Percentiles rank a stretch among this genome's conserved stretches.
Conservation (phyloP, 257 asterid species). For the Przewalskia tangutica region DNA sequence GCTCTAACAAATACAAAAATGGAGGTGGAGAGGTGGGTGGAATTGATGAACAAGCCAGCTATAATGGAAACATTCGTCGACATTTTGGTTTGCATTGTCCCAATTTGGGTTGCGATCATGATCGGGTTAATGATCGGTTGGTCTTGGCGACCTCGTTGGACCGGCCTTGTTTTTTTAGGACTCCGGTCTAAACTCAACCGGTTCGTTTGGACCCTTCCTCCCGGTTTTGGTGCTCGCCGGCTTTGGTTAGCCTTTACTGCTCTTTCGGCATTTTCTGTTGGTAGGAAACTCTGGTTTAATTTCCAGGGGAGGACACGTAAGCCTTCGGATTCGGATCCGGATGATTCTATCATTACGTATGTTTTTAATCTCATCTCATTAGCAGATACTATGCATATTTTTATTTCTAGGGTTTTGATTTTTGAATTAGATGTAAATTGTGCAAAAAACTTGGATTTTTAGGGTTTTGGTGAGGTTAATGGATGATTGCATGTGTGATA, state of each 20-base stretch:
- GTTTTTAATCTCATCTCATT: background rate
- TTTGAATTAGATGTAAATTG: background rate
- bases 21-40: constrained; percentile 53
- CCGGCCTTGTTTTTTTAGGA: constrained; percentile 68
- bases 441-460: background rate
- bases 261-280: constrained; percentile 77
- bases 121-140: constrained; percentile 90
- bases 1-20: constrained; percentile 14
- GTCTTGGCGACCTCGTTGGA: constrained; percentile 96
- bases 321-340: background rate
- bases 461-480: background rate
- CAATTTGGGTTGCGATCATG: constrained; percentile 98
- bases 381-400: background rate
- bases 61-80: constrained; percentile 81
- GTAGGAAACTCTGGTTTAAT: constrained; percentile 65
- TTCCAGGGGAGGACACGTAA: constrained; percentile 24
- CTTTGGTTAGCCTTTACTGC: constrained; percentile 91
- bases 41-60: constrained; percentile 43
- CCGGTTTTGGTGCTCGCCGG: constrained; percentile 91
- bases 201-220: constrained; percentile 71
- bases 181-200: constrained; percentile 69
- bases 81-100: constrained; percentile 74
- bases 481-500: background rate
- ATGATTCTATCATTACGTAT: constrained; percentile 19
- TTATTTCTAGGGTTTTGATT: background rate